Base-by-base conservation (phyloP, 75 land plant genomes). In the Picea glauca region DNA sequence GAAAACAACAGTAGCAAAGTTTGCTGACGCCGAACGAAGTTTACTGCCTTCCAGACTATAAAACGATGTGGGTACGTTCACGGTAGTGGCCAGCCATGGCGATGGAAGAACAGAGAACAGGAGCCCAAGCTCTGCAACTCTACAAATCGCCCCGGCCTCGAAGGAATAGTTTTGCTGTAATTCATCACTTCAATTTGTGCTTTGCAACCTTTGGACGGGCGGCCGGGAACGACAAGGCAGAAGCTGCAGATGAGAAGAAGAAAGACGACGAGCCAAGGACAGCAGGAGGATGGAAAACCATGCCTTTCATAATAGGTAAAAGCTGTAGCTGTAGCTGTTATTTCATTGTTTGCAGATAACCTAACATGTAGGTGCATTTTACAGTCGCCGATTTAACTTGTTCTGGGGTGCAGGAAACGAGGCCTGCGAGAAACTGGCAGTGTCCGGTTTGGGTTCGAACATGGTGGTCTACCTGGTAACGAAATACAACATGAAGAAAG, bases 361-460 rank as follows among this genome's bases (percentile, higher is more conserved):
- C 17, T 26, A 26, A 26, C 26, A 26, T 13, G 32, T 23, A 67
- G 32, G 11, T 72, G 58, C 11, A 31, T 72, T 56, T 3, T 8
- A 56, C 13, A 46, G 30, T 23, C 1, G 20, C n/a, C 4, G 33
- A 77, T 43, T 8, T 26, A 14, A 30, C 4, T 67, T 54, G 13
- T 12, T 35, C 26, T 50, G 5, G 56, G 11, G 18, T 57, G 9
- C 90, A 90, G 92, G 86, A 26, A 88, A 88, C 57, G 92, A 90
- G 83, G 70, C 78, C 31, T 90, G 91, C 56, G 93, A 91, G 78
- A 87, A 91, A 74, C 89, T 91, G 50, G 93, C 92, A 7, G 80
- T 81, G 26, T 35, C 81, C 57, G 93, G 92, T 2, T 80, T 90
- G 26, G 14, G 80, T 0, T 43, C 89, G 1, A 91, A 90, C 78